These are phyloP conservation scores for Starmerella bombicola DNA, from an alignment of 805 yeast species.

Conservation along the genomic window DNA sequence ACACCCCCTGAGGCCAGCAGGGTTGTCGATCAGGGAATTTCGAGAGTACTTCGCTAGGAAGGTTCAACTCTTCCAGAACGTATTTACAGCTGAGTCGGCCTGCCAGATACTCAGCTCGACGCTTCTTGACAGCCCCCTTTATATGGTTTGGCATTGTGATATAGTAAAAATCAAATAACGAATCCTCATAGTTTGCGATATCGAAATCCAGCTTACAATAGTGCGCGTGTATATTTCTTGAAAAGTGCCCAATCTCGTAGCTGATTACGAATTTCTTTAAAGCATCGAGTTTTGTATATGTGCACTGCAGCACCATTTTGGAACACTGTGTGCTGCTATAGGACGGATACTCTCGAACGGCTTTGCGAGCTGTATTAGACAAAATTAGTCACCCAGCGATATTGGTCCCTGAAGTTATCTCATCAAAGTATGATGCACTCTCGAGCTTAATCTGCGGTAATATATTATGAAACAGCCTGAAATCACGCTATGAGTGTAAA, in stretches of 20 bases:
- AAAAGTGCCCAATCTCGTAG: slow-evolving; percentile 1
- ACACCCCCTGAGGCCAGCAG: slow-evolving; percentile 7
- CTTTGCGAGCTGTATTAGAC: too few relatives aligned
- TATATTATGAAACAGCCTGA: too few relatives aligned
- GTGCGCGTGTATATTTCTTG: not conserved
- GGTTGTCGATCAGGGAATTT: slow-evolving; percentile 6
- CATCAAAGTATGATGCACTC: too few relatives aligned
- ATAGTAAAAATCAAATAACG: not conserved
- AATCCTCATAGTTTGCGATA: not conserved
- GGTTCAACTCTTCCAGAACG: not conserved
- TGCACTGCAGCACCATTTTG: too few relatives aligned
- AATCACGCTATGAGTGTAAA: too few relatives aligned
- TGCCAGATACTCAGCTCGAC: slow-evolving; percentile 12
- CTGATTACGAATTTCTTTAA: too few relatives aligned
- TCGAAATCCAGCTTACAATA: slow-evolving; percentile 3
- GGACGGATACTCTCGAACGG: too few relatives aligned
- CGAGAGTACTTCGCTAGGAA: not conserved
- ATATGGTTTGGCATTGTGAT: slow-evolving; percentile 6
- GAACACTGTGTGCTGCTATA: too few relatives aligned
- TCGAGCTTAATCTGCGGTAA: too few relatives aligned
- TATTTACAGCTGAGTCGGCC: slow-evolving; percentile 9
- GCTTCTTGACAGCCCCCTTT: slow-evolving; percentile 1
- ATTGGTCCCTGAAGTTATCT: too few relatives aligned
- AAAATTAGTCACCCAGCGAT: too few relatives aligned
- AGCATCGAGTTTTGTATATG: too few relatives aligned